Base-by-base conservation (phyloP, 2,329 filamentous ascomycete genomes). In the Xylaria digitata region DNA sequence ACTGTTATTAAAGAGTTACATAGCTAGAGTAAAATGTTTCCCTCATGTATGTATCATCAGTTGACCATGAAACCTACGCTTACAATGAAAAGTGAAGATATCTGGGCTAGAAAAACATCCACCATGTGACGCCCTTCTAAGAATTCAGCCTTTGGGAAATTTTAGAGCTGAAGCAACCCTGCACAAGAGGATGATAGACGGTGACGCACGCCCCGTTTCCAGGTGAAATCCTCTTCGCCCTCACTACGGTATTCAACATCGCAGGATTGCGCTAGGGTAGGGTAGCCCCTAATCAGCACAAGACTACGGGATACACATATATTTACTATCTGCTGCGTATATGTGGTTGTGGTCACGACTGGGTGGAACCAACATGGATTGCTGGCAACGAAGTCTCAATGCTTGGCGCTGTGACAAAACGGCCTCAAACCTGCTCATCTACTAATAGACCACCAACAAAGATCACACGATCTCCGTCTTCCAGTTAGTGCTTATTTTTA, bases 381-480 rank as follows among this genome's bases (percentile, higher is more conserved):
- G n/a, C 30, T 40, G 9, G 23, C 30, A 37, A 30, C 11, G 1
- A 26, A 21, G 40, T 30, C 26, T 37, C 17, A 45, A 19, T 2
- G 30, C 56, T 65, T 65, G 46, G 56, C 26, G 50, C 48, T 13
- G 19, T 19, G n/a, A 34, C 23, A 61, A 63, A 67, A 67, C 65
- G 34, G 42, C 55, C 65, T 64, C 65, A 67, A 67, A 67, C 21
- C 37, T 40, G 61, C 55, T 45, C 65, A 67, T 34, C 50, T 21
- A 48, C 15, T 32, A 30, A 43, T 56, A 54, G 15, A 42, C 32
- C 45, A 61, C 32, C 43, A 60, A 40, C 59, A 19, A 34, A 37
- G 23, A 43, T 37, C 34, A 42, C n/a, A 23, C 50, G 17, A 21
- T 21, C 7, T 2, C 9, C 7, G 17, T 1, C 9, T 15, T 3